These are phyloP conservation scores for Boletus bicolor DNA, from an alignment of 768 basidiomycete species.

Conservation along the genomic window DNA sequence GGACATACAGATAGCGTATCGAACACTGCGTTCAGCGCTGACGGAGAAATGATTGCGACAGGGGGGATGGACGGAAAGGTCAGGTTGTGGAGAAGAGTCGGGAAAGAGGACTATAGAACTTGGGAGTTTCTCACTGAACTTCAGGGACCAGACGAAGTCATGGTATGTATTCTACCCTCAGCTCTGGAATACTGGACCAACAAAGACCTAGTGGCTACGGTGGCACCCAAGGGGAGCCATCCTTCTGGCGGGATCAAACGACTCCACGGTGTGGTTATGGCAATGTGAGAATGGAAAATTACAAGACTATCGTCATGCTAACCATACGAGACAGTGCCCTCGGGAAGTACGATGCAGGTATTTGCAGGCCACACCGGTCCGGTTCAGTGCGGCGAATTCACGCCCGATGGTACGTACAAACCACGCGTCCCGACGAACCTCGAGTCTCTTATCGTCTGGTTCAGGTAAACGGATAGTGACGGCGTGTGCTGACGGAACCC, in stretches of 20 bases:
- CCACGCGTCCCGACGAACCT: not conserved
- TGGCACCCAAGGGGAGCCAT: conserved; percentile 96
- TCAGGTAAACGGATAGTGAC: conserved; percentile 86
- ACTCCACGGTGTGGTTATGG: conserved; percentile 96
- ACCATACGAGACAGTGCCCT: conserved; percentile 63
- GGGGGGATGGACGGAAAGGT: conserved; percentile 99
- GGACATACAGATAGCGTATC: conserved; percentile 94
- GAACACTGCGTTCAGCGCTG: conserved; percentile 70
- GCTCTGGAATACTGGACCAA: not conserved
- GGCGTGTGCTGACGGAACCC: conserved; percentile 73
- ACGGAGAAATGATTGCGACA: conserved; percentile 91
- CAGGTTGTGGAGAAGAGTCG: conserved; percentile 85
- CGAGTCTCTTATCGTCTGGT: conserved; percentile 4
- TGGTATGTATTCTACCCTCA: conserved; percentile 53
- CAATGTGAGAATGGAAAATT: conserved; percentile 60
- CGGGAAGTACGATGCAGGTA: conserved; percentile 93
- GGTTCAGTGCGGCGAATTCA: conserved; percentile 86
- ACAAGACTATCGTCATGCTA: not conserved
- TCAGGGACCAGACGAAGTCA: conserved; percentile 93
- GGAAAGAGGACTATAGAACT: conserved; percentile 62
- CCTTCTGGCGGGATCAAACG: conserved; percentile 88
- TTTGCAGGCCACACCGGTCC: conserved; percentile 87
- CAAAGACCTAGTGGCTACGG: conserved; percentile 65
- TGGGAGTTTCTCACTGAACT: conserved; percentile 97
- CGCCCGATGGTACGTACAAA: conserved; percentile 69